Conservation (phyloP, 768 basidiomycete species). For the Sistotremastrum suecicum region DNA sequence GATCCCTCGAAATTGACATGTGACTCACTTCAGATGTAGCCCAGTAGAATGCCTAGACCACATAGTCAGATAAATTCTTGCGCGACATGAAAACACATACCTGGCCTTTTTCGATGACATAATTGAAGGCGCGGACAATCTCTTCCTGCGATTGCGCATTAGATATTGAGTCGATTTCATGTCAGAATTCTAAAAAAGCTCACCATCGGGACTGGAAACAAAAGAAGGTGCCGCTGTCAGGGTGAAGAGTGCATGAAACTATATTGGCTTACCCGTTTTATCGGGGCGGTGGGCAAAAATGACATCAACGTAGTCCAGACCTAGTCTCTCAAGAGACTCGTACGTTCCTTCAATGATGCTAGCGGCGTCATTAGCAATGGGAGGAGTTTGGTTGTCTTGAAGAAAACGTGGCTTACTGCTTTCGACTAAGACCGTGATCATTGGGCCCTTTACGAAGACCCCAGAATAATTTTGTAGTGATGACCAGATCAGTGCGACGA, state of each 20-base stretch:
- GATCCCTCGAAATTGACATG: too few species aligned
- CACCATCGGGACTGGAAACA: slow-evolving; percentile 20
- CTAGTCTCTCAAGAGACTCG: slow-evolving; percentile 34
- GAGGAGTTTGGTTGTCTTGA: neutral
- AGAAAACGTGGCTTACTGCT: slow-evolving; percentile 10
- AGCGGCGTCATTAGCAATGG: neutral
- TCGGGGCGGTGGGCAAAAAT: slow-evolving; percentile 37
- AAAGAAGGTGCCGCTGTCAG: too few species aligned
- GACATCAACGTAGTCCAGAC: slow-evolving; percentile 40
- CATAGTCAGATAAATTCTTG: slow-evolving; percentile 8
- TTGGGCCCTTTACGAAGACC: slow-evolving; percentile 49
- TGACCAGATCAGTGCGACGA: slow-evolving; percentile 50
- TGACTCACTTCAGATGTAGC: slow-evolving; percentile 27
- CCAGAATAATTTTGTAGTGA: slow-evolving; percentile 78
- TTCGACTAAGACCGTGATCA: slow-evolving; percentile 21
- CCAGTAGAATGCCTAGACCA: slow-evolving; percentile 30
- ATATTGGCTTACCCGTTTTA: slow-evolving; percentile 14
- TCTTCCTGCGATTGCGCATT: slow-evolving; percentile 25
- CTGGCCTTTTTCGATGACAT: slow-evolving; percentile 35
- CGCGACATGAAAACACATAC: slow-evolving; percentile 9
- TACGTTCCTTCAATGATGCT: slow-evolving; percentile 42
- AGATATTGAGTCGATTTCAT: neutral
- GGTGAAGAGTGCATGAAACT: neutral
- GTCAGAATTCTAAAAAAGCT: neutral
- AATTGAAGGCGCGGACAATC: slow-evolving; percentile 44